Evolutionary conservation across 2,329 filamentous ascomycete species (phyloP).

Genomic region (Phaeosphaeria sp.): DNA sequence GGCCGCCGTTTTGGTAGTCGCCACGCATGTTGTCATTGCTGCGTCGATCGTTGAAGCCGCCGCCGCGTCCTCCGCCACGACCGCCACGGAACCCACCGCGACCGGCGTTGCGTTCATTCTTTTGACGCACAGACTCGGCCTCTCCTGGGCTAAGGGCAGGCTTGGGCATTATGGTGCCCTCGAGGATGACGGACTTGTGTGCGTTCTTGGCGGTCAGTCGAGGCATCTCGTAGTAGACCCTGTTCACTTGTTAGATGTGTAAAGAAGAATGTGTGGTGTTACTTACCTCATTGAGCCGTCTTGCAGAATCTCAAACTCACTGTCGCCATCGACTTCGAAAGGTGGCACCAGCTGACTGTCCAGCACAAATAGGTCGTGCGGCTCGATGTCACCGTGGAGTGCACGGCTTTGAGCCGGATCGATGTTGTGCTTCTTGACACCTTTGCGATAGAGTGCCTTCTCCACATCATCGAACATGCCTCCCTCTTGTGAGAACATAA

Average conservation of each 20-base stretch:
- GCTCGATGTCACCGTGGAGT: conserved; percentile 79
- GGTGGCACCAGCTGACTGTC: conserved; percentile 83
- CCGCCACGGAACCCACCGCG: conserved; percentile 51
- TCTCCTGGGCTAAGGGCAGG: conserved; percentile 72
- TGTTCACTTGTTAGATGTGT: conserved; percentile 48
- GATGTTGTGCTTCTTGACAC: conserved; percentile 66
- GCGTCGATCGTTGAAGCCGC: conserved; percentile 46
- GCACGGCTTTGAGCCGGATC: conserved; percentile 79
- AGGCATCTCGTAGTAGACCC: conserved; percentile 87
- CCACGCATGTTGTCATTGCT: conserved; percentile 26
- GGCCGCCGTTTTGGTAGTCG: conserved; percentile 30
- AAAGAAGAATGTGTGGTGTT: conserved; percentile 17
- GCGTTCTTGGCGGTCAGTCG: conserved; percentile 63
- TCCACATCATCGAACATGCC: conserved; percentile 86
- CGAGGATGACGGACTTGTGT: conserved; percentile 94
- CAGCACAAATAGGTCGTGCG: conserved; percentile 83
- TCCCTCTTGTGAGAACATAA: conserved; percentile 85
- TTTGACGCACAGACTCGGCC: conserved; percentile 71
- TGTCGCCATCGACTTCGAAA: conserved; percentile 64
- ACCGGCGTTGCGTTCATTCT: conserved; percentile 60
- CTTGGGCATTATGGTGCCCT: conserved; percentile 76
- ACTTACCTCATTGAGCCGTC: conserved; percentile 82
- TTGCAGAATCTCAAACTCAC: conserved; percentile 39
- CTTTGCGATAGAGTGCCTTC: conserved; percentile 90
- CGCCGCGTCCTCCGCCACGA: conserved; percentile 27